phyloP scores from a whole-genome alignment of 352 stramenopile species.

The Globisporangium takayamanum region DNA sequence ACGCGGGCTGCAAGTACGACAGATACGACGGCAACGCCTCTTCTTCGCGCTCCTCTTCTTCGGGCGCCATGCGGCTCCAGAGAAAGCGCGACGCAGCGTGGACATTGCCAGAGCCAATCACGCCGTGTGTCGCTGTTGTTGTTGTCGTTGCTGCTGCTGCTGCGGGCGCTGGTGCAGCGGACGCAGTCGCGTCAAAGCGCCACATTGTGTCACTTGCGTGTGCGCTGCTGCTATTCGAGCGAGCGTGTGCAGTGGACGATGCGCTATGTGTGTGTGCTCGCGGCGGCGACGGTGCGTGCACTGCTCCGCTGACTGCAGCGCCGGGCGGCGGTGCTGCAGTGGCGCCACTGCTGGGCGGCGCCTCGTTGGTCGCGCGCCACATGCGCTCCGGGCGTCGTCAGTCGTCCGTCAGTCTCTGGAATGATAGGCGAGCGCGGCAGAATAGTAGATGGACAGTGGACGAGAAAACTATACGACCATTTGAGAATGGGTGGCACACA shows the following conservation, averaged over 20 bases:
- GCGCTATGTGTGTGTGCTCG: too few species aligned
- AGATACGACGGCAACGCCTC: slow-evolving; percentile 66
- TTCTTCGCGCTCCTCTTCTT: slow-evolving; percentile 67
- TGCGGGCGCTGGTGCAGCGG: slow-evolving; percentile 2
- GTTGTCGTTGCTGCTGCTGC: not conserved
- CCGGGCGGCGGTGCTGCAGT: too few species aligned
- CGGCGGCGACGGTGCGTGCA: too few species aligned
- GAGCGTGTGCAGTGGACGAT: not conserved
- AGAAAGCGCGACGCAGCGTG: slow-evolving; percentile 26
- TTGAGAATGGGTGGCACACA: not conserved
- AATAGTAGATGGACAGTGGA: not conserved
- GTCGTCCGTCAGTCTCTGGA: not conserved
- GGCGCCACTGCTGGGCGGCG: too few species aligned
- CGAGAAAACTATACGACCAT: not conserved
- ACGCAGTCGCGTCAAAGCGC: not conserved
- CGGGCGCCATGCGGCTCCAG: slow-evolving; percentile 58
- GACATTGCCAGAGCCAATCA: slow-evolving; percentile 31
- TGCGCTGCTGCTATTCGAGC: not conserved
- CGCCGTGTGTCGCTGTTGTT: slow-evolving; percentile 18
- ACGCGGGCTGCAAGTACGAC: slow-evolving; percentile 54
- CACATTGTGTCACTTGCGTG: not conserved
- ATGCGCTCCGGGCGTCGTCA: too few species aligned
- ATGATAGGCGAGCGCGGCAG: not conserved
- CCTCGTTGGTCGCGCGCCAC: too few species aligned
- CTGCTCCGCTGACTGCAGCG: too few species aligned